These are phyloP conservation scores for Colletotrichum horii DNA, from an alignment of 2,329 filamentous ascomycete species.

Conservation along the genomic window DNA sequence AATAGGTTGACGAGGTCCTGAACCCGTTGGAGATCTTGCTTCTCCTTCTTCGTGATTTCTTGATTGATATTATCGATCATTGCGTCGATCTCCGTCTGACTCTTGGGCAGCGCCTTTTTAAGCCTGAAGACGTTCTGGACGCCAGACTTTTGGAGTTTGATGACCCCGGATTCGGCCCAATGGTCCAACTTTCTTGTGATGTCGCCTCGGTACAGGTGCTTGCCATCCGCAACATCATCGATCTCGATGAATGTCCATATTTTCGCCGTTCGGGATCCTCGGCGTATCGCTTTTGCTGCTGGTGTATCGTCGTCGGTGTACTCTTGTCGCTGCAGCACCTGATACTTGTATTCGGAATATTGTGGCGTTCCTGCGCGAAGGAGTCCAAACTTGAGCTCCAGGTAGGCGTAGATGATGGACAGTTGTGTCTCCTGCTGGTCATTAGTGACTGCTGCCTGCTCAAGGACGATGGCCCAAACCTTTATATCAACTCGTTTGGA, in stretches of 20 bases:
- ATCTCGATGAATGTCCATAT: slow-evolving; percentile 56
- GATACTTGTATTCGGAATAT: slow-evolving; percentile 59
- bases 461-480: slow-evolving; percentile 25
- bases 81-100: slow-evolving; percentile 41
- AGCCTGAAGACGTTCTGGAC: slow-evolving; percentile 61
- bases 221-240: slow-evolving; percentile 36
- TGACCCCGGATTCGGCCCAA: slow-evolving; percentile 52
- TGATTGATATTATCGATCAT: slow-evolving; percentile 53
- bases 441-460: neutral
- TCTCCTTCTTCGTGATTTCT: slow-evolving; percentile 56
- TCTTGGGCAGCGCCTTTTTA: slow-evolving; percentile 48
- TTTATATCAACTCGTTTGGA: slow-evolving; percentile 59
- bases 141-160: slow-evolving; percentile 57
- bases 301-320: slow-evolving; percentile 40
- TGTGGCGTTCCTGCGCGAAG: slow-evolving; percentile 62
- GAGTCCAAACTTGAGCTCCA: slow-evolving; percentile 63
- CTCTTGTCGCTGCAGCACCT: slow-evolving; percentile 35
- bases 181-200: slow-evolving; percentile 60
- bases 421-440: neutral
- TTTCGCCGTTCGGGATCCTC: slow-evolving; percentile 41
- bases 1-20: slow-evolving; percentile 58
- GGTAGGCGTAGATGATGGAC: slow-evolving; percentile 59
- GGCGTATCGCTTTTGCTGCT: slow-evolving; percentile 49
- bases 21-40: slow-evolving; percentile 56
- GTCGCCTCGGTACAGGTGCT: slow-evolving; percentile 45